Evolutionary conservation across 768 basidiomycete species (phyloP).

Genomic region (Lentinula aciculospora): DNA sequence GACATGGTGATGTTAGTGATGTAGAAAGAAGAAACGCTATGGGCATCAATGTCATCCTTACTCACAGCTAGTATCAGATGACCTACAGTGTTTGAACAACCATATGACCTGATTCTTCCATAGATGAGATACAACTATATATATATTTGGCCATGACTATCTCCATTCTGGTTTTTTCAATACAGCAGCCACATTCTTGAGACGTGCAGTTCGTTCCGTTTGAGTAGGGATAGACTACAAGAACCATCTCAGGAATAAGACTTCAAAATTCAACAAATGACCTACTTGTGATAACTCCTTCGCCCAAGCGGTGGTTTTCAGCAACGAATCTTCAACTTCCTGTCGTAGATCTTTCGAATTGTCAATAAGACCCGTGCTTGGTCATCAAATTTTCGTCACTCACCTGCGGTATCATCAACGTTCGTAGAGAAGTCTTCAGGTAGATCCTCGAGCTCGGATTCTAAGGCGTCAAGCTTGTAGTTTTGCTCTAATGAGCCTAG

Average conservation of each 20-base stretch:
- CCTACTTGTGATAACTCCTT: constrained; percentile 4
- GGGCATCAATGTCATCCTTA: background rate
- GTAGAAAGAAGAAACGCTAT: background rate
- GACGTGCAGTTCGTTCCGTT: background rate
- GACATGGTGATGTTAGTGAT: background rate
- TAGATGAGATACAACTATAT: too few species aligned
- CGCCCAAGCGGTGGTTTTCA: background rate
- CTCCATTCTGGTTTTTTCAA: constrained; percentile 2
- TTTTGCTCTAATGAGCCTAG: background rate
- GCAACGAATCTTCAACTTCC: background rate
- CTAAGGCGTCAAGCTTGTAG: background rate
- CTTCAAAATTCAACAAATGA: background rate
- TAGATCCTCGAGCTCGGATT: background rate
- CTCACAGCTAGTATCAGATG: background rate
- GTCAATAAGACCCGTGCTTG: background rate
- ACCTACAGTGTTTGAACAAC: background rate
- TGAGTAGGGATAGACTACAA: constrained; percentile 2
- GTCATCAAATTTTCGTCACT: background rate
- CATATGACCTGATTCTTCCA: constrained; percentile 1
- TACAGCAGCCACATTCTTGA: background rate
- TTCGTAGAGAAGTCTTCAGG: background rate
- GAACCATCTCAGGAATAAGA: background rate
- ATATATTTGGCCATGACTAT: background rate
- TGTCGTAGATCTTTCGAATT: background rate
- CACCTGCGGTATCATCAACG: background rate